Conservation (phyloP, 2,329 filamentous ascomycete genomes). For the Penicillium oxalicum region DNA sequence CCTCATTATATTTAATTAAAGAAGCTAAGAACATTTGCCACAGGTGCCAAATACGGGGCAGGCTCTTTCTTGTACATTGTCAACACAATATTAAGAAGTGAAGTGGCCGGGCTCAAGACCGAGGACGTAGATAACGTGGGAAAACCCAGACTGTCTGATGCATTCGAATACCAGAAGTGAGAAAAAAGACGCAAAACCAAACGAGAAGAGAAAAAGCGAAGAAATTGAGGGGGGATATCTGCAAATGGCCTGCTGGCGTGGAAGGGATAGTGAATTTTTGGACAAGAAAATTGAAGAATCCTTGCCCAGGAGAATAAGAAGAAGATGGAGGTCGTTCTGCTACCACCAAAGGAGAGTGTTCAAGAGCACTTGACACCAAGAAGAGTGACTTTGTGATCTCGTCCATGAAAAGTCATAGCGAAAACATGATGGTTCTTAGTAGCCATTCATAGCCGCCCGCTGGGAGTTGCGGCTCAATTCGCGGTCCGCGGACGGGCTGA, state of each 20-base stretch:
- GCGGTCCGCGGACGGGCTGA: constrained; percentile 88
- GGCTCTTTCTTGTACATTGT: constrained; percentile 20
- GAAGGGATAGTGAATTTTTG: constrained; percentile 26
- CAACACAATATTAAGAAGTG: constrained; percentile 17
- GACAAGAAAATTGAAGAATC: constrained; percentile 13
- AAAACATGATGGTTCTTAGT: constrained; percentile 50
- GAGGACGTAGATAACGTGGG: constrained; percentile 15
- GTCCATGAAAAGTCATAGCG: neutral
- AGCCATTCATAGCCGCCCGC: constrained; percentile 98
- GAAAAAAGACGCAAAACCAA: constrained; percentile 16
- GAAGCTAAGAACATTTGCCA: constrained; percentile 32
- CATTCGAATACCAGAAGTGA: constrained; percentile 15
- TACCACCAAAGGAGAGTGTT: constrained; percentile 9
- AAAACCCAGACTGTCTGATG: constrained; percentile 14
- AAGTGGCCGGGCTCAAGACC: constrained; percentile 7
- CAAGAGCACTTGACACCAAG: constrained; percentile 16
- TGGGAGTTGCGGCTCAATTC: constrained; percentile 96
- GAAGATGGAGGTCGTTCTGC: constrained; percentile 4
- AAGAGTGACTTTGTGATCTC: constrained; percentile 12
- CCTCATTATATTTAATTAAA: constrained; percentile 27
- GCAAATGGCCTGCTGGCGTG: constrained; percentile 31
- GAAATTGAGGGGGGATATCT: constrained; percentile 34
- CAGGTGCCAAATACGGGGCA: constrained; percentile 22
- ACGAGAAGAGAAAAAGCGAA: constrained; percentile 4
- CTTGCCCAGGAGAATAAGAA: constrained; percentile 11